Percentiles rank a stretch among this genome's conserved stretches.
These are phyloP conservation scores for Dinochytrium kinnereticum DNA, from an alignment of 371 early-diverging fungal species.

Conservation along the genomic window DNA sequence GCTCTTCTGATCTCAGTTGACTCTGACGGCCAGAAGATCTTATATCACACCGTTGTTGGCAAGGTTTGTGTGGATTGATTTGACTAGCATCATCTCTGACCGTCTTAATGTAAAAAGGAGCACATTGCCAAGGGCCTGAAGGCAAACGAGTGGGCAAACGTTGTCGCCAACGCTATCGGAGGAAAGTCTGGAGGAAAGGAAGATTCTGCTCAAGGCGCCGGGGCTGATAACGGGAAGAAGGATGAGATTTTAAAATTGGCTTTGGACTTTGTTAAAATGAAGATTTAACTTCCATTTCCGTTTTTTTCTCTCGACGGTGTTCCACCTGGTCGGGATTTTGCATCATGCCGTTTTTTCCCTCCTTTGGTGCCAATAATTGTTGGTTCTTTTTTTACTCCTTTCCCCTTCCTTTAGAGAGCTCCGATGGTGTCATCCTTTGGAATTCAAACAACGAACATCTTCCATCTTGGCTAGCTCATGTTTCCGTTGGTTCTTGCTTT, in stretches of 20 bases:
- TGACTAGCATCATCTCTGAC: background rate
- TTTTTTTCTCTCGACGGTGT: too few species aligned
- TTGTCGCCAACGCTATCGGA: slow-evolving; percentile 78
- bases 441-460: too few species aligned
- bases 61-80: slow-evolving; percentile 46
- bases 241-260: slow-evolving; percentile 4
- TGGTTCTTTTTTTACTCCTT: too few species aligned
- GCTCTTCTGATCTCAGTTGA: slow-evolving; percentile 84
- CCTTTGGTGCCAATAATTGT: too few species aligned
- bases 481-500: too few species aligned
- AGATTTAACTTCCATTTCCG: too few species aligned
- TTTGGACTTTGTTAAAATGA: background rate
- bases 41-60: slow-evolving; percentile 85
- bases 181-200: slow-evolving; percentile 77
- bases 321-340: too few species aligned
- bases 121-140: slow-evolving; percentile 70
- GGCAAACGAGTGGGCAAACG: slow-evolving; percentile 89
- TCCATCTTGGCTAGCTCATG: too few species aligned
- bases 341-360: too few species aligned
- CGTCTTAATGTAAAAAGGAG: slow-evolving; percentile 21
- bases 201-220: slow-evolving; percentile 52
- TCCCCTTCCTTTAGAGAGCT: too few species aligned
- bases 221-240: slow-evolving; percentile 29
- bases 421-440: too few species aligned
- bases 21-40: slow-evolving; percentile 68